Evolutionary conservation across 2,329 filamentous ascomycete genomes (phyloP), one percentile per base, ranked within the genome.

Genomic region (Aphanoascus verrucosus): DNA sequence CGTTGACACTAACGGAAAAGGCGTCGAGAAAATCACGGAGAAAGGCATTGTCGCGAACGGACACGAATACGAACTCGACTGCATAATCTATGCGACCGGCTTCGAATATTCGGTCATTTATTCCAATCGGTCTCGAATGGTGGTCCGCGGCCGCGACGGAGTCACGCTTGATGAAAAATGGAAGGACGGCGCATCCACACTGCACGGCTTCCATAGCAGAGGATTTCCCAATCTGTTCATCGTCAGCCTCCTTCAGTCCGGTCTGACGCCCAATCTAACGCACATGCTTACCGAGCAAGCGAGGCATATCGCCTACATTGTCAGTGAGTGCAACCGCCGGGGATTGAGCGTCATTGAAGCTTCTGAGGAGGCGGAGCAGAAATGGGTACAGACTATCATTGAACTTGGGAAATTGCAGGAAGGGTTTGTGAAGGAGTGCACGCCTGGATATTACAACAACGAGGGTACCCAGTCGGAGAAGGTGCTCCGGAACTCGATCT

Each of bases 181-280:
- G 62, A 63, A 64, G 14, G 63, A 69, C 0, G 76, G 74, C 0
- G 61, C 74, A 0, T 60, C 67, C 0, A 81, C 79, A 0, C 66
- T 82, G 0, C 79, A 82, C 62, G 79, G 78, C 8, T 62, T 75
- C 5, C 63, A 69, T 3, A 71, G 66, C 0, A 64, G 67, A 57
- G 71, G 68, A 0, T 82, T 82, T 54, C 79, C 79, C 0, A 82
- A 82, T 58, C 58, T 81, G 44, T 76, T 79, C 69, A 73, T 74
- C 59, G 60, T 70, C 0, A 72, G 72, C 9, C 59, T 70, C 0
- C 51, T 62, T 14, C 77, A 80, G 62, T 60, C 65, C 0, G 71
- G 23, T 6, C 11, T 38, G 15, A 35, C 28, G 7, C 12, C 49
- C 9, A 52, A 52, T n/a, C 19, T 44, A 3, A 23, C 20, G 40